These are phyloP conservation scores for Pseudogymnoascus sp. DNA, from an alignment of 2,329 filamentous ascomycete species.

Conservation along the genomic window DNA sequence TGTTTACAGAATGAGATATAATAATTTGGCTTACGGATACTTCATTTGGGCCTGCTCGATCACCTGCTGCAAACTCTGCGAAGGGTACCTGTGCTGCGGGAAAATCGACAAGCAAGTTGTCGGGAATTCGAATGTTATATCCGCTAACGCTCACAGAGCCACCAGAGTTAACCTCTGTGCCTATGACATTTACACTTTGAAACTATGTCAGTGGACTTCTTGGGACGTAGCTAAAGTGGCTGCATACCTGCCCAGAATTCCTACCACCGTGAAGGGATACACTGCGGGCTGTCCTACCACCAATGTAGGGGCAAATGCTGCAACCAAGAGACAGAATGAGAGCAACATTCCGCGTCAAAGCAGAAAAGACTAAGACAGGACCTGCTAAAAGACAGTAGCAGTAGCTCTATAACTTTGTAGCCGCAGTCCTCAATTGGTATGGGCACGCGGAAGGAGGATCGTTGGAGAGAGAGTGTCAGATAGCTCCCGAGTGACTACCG, in stretches of 20 bases:
- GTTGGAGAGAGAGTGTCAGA: no score
- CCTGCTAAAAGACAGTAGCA: no score
- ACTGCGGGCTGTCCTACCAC: no score
- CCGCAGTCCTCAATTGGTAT: no score
- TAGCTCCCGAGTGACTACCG: no score
- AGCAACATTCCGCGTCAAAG: no score
- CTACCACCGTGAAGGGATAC: neutral
- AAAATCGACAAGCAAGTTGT: conserved; percentile 46
- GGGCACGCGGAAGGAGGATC: no score
- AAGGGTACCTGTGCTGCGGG: conserved; percentile 41
- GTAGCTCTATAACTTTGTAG: no score
- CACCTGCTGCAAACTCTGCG: conserved; percentile 17
- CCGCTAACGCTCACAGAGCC: conserved; percentile 42
- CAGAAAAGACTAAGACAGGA: no score
- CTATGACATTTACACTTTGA: conserved; percentile 9
- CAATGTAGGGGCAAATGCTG: no score
- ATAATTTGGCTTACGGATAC: conserved; percentile 22
- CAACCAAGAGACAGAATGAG: no score
- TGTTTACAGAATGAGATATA: neutral
- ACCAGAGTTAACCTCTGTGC: conserved; percentile 35
- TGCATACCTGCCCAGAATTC: conserved; percentile 3
- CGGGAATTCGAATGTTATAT: conserved; percentile 40
- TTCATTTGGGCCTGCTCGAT: conserved; percentile 21
- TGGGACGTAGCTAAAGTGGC: neutral
- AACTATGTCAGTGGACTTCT: neutral